A percentile compares a stretch with the other conserved stretches of the same genome.
These are phyloP conservation scores for Epithemia pelagica DNA, from an alignment of 108 stramenopile genomes.

Conservation along the genomic window DNA sequence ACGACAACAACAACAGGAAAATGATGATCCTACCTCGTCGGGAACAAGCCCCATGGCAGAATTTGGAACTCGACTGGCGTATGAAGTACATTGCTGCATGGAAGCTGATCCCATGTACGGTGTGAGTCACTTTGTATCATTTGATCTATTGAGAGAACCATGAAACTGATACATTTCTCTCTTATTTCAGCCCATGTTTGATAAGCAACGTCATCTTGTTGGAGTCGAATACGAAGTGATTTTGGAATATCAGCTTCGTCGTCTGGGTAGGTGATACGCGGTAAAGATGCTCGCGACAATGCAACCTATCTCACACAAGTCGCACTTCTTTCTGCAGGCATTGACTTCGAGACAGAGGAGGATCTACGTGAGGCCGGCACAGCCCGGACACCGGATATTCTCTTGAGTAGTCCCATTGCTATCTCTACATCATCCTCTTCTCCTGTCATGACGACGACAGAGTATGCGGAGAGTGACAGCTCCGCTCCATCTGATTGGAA, in stretches of 20 bases:
- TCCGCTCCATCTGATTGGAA: slow-evolving; percentile 52
- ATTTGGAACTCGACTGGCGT: slow-evolving; percentile 38
- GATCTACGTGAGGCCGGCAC: slow-evolving; percentile 61
- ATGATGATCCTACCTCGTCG: background rate
- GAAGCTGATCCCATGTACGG: slow-evolving; percentile 73
- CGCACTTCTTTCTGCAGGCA: slow-evolving; percentile 38
- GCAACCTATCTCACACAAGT: no score
- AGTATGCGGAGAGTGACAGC: slow-evolving; percentile 6
- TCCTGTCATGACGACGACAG: background rate
- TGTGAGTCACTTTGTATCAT: background rate
- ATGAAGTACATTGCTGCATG: slow-evolving; percentile 57
- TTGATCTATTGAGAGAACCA: background rate
- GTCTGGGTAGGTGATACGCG: slow-evolving; percentile 40
- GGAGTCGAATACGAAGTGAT: slow-evolving; percentile 75
- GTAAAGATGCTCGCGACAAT: background rate
- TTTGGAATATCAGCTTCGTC: slow-evolving; percentile 44
- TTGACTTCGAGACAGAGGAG: slow-evolving; percentile 80
- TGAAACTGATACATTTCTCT: background rate
- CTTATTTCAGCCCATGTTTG: slow-evolving; percentile 30
- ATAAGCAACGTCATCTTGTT: slow-evolving; percentile 47
- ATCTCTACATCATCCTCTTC: background rate
- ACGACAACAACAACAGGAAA: slow-evolving; percentile 5
- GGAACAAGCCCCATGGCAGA: background rate
- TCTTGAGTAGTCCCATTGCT: slow-evolving; percentile 30
- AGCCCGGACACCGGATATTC: slow-evolving; percentile 68